Evolutionary conservation across 129 eudicot genomes (phyloP).

Genomic region (Calendula officinalis): DNA sequence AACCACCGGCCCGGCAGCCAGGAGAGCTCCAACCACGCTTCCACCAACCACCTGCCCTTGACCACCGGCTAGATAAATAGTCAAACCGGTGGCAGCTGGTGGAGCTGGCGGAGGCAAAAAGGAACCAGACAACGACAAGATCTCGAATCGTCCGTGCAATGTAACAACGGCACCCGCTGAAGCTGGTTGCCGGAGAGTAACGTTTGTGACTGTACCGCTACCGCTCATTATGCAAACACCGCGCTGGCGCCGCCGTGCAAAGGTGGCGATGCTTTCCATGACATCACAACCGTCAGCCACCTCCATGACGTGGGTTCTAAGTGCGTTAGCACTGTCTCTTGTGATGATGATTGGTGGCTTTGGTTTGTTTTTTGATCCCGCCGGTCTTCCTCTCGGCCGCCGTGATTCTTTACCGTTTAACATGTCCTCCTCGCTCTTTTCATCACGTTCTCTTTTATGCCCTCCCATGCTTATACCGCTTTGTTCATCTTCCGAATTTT

Average conservation of each 20-base stretch:
- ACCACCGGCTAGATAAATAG: constrained; percentile 69
- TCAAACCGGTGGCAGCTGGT: constrained; percentile 62
- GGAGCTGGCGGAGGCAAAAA: constrained; percentile 82
- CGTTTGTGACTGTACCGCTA: constrained; percentile 63
- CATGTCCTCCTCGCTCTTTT: constrained; percentile 35
- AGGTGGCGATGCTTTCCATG: constrained; percentile 61
- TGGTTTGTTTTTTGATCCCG: constrained; percentile 74
- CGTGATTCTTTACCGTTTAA: constrained; percentile 34
- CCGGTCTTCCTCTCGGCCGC: constrained; percentile 70
- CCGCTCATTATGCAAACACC: constrained; percentile 81
- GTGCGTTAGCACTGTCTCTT: constrained; percentile 70
- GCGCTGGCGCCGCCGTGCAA: constrained; percentile 67
- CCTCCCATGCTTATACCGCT: constrained; percentile 56
- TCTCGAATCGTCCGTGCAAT: constrained; percentile 70
- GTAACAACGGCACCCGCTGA: constrained; percentile 59
- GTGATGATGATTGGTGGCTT: constrained; percentile 72
- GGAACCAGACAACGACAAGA: constrained; percentile 64
- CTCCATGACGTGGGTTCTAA: constrained; percentile 77
- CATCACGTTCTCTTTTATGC: constrained; percentile 53
- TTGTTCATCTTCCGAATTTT: constrained; percentile 70
- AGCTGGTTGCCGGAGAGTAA: constrained; percentile 65
- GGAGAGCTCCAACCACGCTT: constrained; percentile 55
- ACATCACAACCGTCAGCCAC: constrained; percentile 70
- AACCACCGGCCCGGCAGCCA: constrained; percentile 73
- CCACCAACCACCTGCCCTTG: constrained; percentile 94